Evolutionary conservation across 768 basidiomycete species (phyloP).

Genomic region (Boletus pseudo-olivaceus): DNA sequence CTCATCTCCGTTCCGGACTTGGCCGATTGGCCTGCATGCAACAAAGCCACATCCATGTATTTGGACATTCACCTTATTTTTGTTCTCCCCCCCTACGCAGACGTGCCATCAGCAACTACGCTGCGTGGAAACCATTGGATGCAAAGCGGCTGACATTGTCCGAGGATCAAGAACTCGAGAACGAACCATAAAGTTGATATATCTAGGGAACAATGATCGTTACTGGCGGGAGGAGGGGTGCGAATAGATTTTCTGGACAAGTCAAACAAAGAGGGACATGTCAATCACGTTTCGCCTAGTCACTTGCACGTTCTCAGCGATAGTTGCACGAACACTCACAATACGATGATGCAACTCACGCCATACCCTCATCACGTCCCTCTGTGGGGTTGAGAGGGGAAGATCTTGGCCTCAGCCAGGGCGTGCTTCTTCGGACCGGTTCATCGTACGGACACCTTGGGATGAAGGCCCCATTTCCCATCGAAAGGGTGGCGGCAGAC

Average conservation of each 20-base stretch:
- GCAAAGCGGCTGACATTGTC: background rate
- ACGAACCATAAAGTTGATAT: background rate
- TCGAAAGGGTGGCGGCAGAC: slow-evolving; percentile 17
- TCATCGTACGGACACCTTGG: background rate
- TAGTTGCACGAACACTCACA: slow-evolving; percentile 8
- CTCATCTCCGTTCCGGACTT: background rate
- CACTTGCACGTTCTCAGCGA: slow-evolving; percentile 9
- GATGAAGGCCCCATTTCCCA: slow-evolving; percentile 19
- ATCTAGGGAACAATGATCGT: background rate
- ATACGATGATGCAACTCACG: background rate
- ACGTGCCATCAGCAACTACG: background rate
- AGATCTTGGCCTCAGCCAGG: background rate
- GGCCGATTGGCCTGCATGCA: slow-evolving; percentile 1
- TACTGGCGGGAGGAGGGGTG: background rate
- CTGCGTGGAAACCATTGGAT: background rate
- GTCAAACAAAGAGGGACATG: background rate
- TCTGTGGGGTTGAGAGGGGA: background rate
- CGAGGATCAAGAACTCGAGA: slow-evolving; percentile 10
- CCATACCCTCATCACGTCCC: slow-evolving; percentile 10
- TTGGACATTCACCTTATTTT: background rate
- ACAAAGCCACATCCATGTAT: background rate
- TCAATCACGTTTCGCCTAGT: background rate
- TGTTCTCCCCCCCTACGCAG: background rate
- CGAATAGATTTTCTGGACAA: slow-evolving; percentile 1
- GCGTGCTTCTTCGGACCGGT: slow-evolving; percentile 9